Evolutionary conservation across 331 rosid species (phyloP).

Genomic region (Acacia pycnantha): DNA sequence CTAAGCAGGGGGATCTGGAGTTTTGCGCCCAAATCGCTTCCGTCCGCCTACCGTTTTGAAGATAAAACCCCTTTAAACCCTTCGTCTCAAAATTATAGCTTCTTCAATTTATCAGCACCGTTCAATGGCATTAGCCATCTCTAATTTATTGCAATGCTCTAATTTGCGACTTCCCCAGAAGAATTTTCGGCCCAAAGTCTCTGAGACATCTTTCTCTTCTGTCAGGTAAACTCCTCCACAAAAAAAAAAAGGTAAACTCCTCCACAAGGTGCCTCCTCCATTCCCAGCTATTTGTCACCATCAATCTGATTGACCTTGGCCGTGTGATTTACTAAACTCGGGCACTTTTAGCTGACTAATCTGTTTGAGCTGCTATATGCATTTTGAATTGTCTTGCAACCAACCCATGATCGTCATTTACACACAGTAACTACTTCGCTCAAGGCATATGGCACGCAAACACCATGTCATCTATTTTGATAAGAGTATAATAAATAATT

Average conservation of each 20-base stretch:
- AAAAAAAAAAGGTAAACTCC: conserved; percentile 61
- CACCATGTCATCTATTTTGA: background rate
- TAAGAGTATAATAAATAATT: background rate
- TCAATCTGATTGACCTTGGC: background rate
- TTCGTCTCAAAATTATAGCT: background rate
- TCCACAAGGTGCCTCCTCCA: background rate
- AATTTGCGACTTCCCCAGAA: conserved; percentile 40
- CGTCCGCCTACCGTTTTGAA: background rate
- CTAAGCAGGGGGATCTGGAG: background rate
- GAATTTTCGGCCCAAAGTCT: conserved; percentile 31
- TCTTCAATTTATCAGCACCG: background rate
- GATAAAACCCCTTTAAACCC: conserved; percentile 30
- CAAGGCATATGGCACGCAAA: background rate
- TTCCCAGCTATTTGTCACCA: too few species aligned
- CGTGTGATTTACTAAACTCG: background rate
- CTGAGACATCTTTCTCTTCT: conserved; percentile 35
- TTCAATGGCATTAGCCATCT: conserved; percentile 69
- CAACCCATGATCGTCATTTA: background rate
- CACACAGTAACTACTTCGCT: background rate
- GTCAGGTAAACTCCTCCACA: conserved; percentile 48
- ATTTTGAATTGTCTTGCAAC: background rate
- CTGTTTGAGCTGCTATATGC: background rate
- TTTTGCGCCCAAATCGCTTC: background rate
- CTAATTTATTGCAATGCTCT: conserved; percentile 58
- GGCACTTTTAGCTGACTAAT: background rate